phyloP scores from a whole-genome alignment of 2,329 filamentous ascomycete genomes.

The Arthroderma uncinatum region DNA sequence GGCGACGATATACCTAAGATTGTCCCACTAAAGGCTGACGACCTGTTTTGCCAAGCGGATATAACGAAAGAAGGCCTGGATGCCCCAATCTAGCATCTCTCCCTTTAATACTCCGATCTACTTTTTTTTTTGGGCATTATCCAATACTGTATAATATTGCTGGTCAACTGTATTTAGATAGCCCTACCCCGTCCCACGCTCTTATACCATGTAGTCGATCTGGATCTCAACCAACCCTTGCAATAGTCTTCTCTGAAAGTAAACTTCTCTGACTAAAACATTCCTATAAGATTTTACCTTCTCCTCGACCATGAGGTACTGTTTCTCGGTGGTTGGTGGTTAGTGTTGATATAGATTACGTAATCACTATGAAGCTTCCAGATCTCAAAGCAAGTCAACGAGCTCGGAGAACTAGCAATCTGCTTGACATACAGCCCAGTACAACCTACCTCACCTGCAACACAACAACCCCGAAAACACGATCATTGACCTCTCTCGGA shows the following conservation, averaged over 20 bases:
- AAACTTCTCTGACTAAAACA: no score
- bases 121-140: background rate
- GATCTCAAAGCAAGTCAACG: background rate
- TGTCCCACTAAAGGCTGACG: constrained; percentile 35
- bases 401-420: background rate
- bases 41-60: constrained; percentile 52
- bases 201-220: background rate
- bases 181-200: background rate
- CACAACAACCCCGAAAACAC: background rate
- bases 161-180: background rate
- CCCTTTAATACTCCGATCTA: background rate
- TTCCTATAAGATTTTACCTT: no score
- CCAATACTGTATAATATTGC: background rate
- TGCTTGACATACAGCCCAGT: background rate
- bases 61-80: background rate
- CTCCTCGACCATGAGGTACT: no score
- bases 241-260: background rate
- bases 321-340: background rate
- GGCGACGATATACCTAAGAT: constrained; percentile 25
- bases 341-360: background rate
- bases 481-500: background rate
- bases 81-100: background rate
- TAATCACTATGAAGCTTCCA: background rate
- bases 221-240: background rate
- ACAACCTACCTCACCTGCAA: background rate